Conservation (phyloP, 331 rosid species). For the Erythrophleum ivorense region DNA sequence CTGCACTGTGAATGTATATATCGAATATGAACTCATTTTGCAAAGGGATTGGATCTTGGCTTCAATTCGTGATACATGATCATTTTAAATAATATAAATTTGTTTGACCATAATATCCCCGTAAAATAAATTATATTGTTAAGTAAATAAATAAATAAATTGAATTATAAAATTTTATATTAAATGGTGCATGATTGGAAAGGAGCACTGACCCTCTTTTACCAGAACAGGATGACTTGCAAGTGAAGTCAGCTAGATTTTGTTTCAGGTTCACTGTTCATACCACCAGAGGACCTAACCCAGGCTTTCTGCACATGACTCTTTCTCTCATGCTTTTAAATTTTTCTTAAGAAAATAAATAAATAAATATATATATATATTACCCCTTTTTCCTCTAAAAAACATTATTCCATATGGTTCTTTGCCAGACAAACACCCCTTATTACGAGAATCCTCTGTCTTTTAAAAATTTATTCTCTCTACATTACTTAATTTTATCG, state of each 20-base stretch:
- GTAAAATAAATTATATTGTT: background rate
- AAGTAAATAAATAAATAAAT: background rate
- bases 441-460: background rate
- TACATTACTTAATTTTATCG: slow-evolving; percentile 12
- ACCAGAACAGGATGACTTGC: slow-evolving; percentile 10
- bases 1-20: too few relatives aligned
- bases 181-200: background rate
- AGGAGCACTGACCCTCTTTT: background rate
- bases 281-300: background rate
- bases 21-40: too few relatives aligned
- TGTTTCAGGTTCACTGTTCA: slow-evolving; percentile 1
- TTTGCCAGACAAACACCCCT: background rate
- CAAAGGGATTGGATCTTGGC: too few relatives aligned
- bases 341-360: background rate
- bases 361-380: background rate
- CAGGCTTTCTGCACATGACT: background rate
- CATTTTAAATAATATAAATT: too few relatives aligned
- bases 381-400: background rate
- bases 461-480: background rate
- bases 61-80: too few relatives aligned
- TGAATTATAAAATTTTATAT: background rate
- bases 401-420: background rate
- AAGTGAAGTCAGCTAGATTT: slow-evolving; percentile 15
- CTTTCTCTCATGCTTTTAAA: background rate
- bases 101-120: background rate